Evolutionary conservation across 306 rosid genomes (phyloP).

Genomic region (Lablab purpureus): DNA sequence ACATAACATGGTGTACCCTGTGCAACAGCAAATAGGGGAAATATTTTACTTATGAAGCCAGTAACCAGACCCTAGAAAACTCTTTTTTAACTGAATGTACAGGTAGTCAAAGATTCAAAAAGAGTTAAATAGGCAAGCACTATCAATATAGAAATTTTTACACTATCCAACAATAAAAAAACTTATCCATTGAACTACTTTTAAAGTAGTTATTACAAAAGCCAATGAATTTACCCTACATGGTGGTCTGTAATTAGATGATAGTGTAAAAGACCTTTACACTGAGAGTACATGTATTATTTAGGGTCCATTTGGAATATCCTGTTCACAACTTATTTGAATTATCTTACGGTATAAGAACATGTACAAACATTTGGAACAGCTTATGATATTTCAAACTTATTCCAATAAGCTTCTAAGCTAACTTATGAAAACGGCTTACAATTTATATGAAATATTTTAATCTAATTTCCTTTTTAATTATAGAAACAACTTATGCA

Average conservation of each 20-base stretch:
- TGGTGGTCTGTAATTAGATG: neutral
- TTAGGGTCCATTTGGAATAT: neutral
- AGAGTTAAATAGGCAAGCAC: neutral
- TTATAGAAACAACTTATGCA: neutral
- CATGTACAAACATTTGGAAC: neutral
- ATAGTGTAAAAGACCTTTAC: neutral
- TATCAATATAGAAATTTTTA: neutral
- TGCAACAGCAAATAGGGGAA: conserved; percentile 32
- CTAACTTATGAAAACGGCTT: neutral
- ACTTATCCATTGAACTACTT: neutral
- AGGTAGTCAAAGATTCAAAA: conserved; percentile 9
- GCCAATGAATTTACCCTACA: neutral
- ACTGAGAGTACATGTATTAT: neutral
- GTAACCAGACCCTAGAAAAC: neutral
- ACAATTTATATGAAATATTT: neutral
- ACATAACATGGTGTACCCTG: conserved; percentile 42
- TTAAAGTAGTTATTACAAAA: neutral
- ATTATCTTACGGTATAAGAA: neutral
- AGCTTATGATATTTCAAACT: neutral
- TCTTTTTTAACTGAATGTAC: neutral
- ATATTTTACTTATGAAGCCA: conserved; percentile 24
- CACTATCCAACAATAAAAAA: neutral
- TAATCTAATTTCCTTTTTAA: neutral
- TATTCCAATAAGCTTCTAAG: neutral
- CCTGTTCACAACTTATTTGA: neutral